Conservation (phyloP, 306 rosid genomes). For the Trifolium repens region DNA sequence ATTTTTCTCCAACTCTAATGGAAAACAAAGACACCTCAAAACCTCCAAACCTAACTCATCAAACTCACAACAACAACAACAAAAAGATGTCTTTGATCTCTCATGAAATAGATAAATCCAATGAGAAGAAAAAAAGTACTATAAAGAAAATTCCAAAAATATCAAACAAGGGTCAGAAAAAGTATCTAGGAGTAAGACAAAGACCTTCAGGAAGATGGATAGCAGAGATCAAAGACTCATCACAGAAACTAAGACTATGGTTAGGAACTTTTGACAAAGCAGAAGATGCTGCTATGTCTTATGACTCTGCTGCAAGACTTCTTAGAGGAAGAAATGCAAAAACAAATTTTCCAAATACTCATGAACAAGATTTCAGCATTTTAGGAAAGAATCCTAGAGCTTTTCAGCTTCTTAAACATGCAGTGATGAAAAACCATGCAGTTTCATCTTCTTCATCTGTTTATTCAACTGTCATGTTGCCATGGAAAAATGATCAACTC, state of each 20-base stretch:
- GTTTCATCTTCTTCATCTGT: slow-evolving; percentile 43
- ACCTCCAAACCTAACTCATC: slow-evolving; percentile 38
- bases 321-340: slow-evolving; percentile 86
- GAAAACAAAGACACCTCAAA: slow-evolving; percentile 52
- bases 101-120: slow-evolving; percentile 7
- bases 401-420: slow-evolving; percentile 69
- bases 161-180: slow-evolving; percentile 45
- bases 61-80: slow-evolving; percentile 36
- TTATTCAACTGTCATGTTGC: slow-evolving; percentile 39
- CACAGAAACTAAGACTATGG: slow-evolving; percentile 91
- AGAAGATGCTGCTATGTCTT: slow-evolving; percentile 85
- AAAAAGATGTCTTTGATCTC: slow-evolving; percentile 35
- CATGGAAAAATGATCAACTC: slow-evolving; percentile 38
- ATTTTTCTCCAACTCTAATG: slow-evolving; percentile 53
- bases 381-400: slow-evolving; percentile 75
- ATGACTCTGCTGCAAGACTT: slow-evolving; percentile 86
- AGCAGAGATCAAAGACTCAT: slow-evolving; percentile 86
- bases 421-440: slow-evolving; percentile 69
- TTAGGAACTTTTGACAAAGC: slow-evolving; percentile 81
- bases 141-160: slow-evolving; percentile 40
- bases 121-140: slow-evolving; percentile 30
- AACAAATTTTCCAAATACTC: slow-evolving; percentile 68
- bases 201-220: slow-evolving; percentile 98
- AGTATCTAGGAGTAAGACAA: slow-evolving; percentile 83
- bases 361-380: slow-evolving; percentile 48